These are phyloP conservation scores for Entonaema liquescens DNA, from an alignment of 495 filamentous ascomycete species.

Conservation along the genomic window DNA sequence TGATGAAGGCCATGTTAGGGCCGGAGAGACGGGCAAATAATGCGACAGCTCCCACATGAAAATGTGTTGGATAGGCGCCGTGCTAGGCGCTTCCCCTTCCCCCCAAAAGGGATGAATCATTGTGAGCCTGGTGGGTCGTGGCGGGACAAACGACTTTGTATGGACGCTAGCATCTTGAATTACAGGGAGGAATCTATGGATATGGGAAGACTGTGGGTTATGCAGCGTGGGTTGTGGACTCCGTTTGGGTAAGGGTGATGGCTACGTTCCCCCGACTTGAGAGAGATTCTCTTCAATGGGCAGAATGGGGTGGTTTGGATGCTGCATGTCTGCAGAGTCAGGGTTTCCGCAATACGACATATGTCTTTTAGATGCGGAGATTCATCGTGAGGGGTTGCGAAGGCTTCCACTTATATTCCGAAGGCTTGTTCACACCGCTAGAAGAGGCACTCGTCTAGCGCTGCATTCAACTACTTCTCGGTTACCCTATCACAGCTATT, in stretches of 20 bases:
- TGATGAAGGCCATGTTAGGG: slow-evolving; percentile 18
- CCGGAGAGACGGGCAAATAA: slow-evolving; percentile 33
- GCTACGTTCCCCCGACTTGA: slow-evolving; percentile 28
- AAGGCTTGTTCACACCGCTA: slow-evolving; percentile 40
- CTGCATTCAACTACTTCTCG: slow-evolving; percentile 34
- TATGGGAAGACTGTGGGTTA: slow-evolving; percentile 23
- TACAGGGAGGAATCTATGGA: slow-evolving; percentile 28
- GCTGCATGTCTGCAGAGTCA: slow-evolving; percentile 30
- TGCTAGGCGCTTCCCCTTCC: slow-evolving; percentile 19
- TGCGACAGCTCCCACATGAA: slow-evolving; percentile 24
- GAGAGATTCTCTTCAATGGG: slow-evolving; percentile 24
- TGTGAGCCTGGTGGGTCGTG: slow-evolving; percentile 27
- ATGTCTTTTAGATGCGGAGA: slow-evolving; percentile 35
- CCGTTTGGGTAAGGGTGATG: slow-evolving; percentile 24
- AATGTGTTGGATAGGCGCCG: slow-evolving; percentile 22
- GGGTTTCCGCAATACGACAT: slow-evolving; percentile 33
- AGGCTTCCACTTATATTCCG: slow-evolving; percentile 30
- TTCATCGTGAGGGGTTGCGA: slow-evolving; percentile 36
- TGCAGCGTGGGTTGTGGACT: slow-evolving; percentile 34
- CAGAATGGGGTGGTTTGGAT: slow-evolving; percentile 32
- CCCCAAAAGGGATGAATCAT: slow-evolving; percentile 15
- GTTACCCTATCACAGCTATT: slow-evolving; percentile 24
- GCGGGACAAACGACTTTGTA: slow-evolving; percentile 24
- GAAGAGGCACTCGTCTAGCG: slow-evolving; percentile 22
- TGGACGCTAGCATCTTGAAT: slow-evolving; percentile 19